A percentile compares a stretch with the other conserved stretches of the same genome.
Conservation (phyloP, 805 yeast species). For the Metschnikowia chrysomelidarum region DNA sequence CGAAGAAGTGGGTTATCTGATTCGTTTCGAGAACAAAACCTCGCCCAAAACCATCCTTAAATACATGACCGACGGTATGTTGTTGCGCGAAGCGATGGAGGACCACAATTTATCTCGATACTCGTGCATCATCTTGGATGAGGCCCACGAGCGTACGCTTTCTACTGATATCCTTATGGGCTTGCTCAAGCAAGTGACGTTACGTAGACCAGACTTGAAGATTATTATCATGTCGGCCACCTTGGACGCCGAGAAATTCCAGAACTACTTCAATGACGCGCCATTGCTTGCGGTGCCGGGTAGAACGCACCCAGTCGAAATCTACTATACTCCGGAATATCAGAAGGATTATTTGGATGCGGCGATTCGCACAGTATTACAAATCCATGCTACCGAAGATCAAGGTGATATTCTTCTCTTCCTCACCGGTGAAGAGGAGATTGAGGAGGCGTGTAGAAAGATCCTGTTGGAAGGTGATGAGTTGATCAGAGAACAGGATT, state of each 20-base stretch:
- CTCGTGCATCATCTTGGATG: constrained; percentile 91
- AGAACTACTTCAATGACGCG: constrained; percentile 82
- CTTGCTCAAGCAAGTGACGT: constrained; percentile 74
- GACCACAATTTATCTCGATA: constrained; percentile 80
- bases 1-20: constrained; percentile 91
- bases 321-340: constrained; percentile 94
- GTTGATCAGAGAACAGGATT: constrained; percentile 78
- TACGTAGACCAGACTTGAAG: constrained; percentile 82
- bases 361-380: constrained; percentile 91
- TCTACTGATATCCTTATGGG: constrained; percentile 98
- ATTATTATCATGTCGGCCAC: constrained; percentile 97
- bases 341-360: constrained; percentile 94
- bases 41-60: constrained; percentile 76
- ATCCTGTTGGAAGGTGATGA: constrained; percentile 87
- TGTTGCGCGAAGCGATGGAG: constrained; percentile 94
- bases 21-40: constrained; percentile 91
- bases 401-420: constrained; percentile 87
- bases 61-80: constrained; percentile 99
- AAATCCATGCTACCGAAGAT: constrained; percentile 94
- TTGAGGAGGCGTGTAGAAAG: constrained; percentile 93
- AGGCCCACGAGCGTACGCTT: constrained; percentile 96
- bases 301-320: constrained; percentile 95
- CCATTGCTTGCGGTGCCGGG: constrained; percentile 97
- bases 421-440: constrained; percentile 96
- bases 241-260: constrained; percentile 94